Evolutionary conservation across 2,329 filamentous ascomycete species (phyloP), one percentile per base, ranked within the genome.

Genomic region (Ophiocordyceps polyrhachis-furcata): DNA sequence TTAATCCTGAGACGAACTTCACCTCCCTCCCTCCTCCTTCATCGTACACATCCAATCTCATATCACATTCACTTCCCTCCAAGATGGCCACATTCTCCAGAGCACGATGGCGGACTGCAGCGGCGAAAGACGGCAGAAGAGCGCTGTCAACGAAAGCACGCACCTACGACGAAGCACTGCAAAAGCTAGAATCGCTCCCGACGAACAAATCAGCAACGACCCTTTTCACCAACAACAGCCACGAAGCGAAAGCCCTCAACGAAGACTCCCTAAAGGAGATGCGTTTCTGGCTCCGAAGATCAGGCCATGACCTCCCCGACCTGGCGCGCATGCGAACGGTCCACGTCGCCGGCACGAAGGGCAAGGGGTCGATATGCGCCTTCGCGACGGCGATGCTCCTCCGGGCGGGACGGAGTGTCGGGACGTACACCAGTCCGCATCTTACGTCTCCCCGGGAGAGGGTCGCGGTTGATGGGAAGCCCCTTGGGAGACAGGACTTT

Each of bases 291-390:
- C 76, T 84, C 50, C 67, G 64, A 41, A 81, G 81, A 49, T 78
- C 84, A 45, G 85, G 85, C 43, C 84, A 93, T 62, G 64, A 80
- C 62, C 59, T 60, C 1, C 45, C 53, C 0, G 64, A 68, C 50
- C 64, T 74, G 23, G 53, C 60, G 13, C 51, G 55, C 4, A 60
- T 73, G 44, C 62, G 61, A 15, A 71, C 70, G 51, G 76, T 96
- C 48, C 89, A 96, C 58, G 78, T 96, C 41, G 84, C 89, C 1
- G 89, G 89, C 13, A 95, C 88, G 5, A 96, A 95, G 60, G 89
- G 89, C 48, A 96, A 95, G 61, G 88, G 88, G 38, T 91, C 84
- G 2, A 87, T 86, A 0, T 85, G 83, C 51, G 82, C 88, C 11
- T 89, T 88, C 58, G 74, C 86, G 19, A 85, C 86, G 14, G 79